Evolutionary conservation across 306 rosid species (phyloP), one percentile per base, ranked within the genome.

Genomic region (Trifolium pratense): DNA sequence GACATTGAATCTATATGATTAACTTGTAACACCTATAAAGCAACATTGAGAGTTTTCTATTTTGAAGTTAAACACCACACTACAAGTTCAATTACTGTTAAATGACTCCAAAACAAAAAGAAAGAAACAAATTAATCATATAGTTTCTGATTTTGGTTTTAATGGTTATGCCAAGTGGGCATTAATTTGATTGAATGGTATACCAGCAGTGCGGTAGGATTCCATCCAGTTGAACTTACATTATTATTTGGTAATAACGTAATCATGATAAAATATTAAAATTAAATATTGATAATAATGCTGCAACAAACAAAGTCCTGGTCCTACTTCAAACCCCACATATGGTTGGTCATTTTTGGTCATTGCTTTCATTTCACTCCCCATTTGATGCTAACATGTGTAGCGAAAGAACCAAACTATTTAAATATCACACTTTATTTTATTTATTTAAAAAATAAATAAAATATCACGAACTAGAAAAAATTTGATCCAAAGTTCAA

Each of bases 171-270:
- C 62, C 34, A 56, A 20, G 31, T 25, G 32, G 62, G n/a, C 16
- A 23, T 55, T 56, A 32, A 56, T 56, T 56, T 56, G 62, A 56
- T 29, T 29, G 32, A 29, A 29, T 23, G 62, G 62, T 56, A 25
- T 21, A 56, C 61, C 61, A 55, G 8, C 32, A 55, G 61, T 7
- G 2, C 3, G 23, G 11, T 18, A 18, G 53, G 58, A 52, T 53
- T 56, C 34, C 16, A 23, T 23, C 4, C 9, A 55, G 21, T 55
- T 23, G 61, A 55, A 55, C 7, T 21, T 21, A 2, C 25, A 21
- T 21, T 2, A 21, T 21, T 21, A 21, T 21, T 21, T 21, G 25
- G 25, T 21, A 21, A 21, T 21, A 21, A 21, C 25, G 2, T 21
- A 21, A 21, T 21, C 25, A 21, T 21, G 25, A 21, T 21, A 21